Base-by-base conservation (phyloP, 768 basidiomycete genomes). In the Boletus rubropictus region DNA sequence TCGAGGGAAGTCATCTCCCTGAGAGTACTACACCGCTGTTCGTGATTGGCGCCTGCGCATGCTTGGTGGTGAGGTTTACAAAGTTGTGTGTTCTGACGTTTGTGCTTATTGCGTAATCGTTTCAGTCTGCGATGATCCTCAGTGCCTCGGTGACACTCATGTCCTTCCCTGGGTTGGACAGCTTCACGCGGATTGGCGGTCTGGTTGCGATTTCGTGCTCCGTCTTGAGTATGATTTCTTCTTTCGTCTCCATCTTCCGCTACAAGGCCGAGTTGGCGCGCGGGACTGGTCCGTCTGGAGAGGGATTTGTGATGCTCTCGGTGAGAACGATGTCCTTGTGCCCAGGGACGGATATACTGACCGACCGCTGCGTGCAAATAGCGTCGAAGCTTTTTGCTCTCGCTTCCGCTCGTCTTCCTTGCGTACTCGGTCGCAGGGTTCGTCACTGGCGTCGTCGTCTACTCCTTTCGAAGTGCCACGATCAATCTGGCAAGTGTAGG, bases 141-240 rank as follows among this genome's bases (percentile, higher is more conserved):
- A 89, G 89, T 55, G 83, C 86, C 27, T 86, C 87, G 33, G 84
- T 89, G 47, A 89, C 86, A 22, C 82, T 89, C 68, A 76, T 91
- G 61, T 79, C 85, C 42, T 74, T 91, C 44, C 87, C 89, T 56
- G 84, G 82, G 32, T 55, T 91, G 64, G 82, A 84, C 62, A 75
- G 70, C 49, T 52, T 82, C 51, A 69, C 82, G 46, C 77, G 86
- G 46, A 71, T 81, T 39, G 77, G 81, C 20, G 82, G 80, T 27
- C 74, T 90, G 54, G 70, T 86, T 12, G 80, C 85, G 27, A 77
- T 85, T 42, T 67, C 84, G 49, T 81, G 83, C 60, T 81, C 88
- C 7, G 74, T 80, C 1, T 74, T 80, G 51, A 81, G 84, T 54
- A 81, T 90, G 74, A 71, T 77, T 29, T 76, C 85, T 3, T 80